Evolutionary conservation across 768 basidiomycete genomes (phyloP), one percentile per base, ranked within the genome.

Genomic region (Leucosporidium yakuticum): DNA sequence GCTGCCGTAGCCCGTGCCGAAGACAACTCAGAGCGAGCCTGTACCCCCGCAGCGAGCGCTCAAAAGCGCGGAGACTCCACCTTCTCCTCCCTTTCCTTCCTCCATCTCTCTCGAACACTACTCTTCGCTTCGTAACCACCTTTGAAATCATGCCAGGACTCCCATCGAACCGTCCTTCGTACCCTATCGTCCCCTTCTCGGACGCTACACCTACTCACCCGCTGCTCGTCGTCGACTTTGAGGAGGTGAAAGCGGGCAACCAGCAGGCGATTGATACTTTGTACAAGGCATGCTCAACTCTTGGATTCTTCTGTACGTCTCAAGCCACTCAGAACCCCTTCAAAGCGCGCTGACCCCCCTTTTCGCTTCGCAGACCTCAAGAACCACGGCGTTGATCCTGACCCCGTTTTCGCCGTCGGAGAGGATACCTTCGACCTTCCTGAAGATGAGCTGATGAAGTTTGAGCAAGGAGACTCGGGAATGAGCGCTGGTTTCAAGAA

Each of bases 381-480:
- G 74, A 85, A 86, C 68, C 84, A 86, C 72, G 85, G 82, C 5
- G 81, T 80, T 4, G 82, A 83, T 53, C 83, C 79, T 11, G 74
- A 82, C 36, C 78, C 75, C 0, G 85, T 87, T 83, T 86, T 86
- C 68, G 81, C 81, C 4, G 80, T 85, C 76, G 84, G 84, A 12
- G 80, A 80, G 15, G 83, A 83, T 62, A 83, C 83, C 0, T 84
- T 87, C 79, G 77, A 76, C 0, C 78, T 87, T 3, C 83, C 84
- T 0, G 67, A 83, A 59, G 83, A 83, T 23, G 85, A 87, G 74
- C 85, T 86, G 73, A 79, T 85, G 79, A 81, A 81, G 56, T 86
- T 78, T 68, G 84, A 85, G 70, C 84, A 85, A 74, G 86, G 88
- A 79, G 84, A 84, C 17, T 79, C 81, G 0, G 87, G 87, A 1